Base-by-base conservation (phyloP, 495 filamentous ascomycete genomes). In the Lasiosphaeris hirsuta region DNA sequence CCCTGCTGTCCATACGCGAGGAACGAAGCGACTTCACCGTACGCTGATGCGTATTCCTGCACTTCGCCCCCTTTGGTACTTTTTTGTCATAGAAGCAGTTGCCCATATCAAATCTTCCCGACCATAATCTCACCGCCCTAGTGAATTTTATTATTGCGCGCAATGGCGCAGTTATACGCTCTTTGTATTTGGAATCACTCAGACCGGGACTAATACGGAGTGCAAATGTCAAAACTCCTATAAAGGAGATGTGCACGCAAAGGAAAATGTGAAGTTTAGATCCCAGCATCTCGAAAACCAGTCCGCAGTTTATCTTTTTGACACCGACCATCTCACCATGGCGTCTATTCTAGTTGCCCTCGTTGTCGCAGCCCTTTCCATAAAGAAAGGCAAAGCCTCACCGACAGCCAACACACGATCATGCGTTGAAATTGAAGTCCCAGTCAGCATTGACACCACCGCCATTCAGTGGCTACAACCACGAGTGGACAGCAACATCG, bases 401-500 rank as follows among this genome's bases (percentile, higher is more conserved):
- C 53, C 41, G 4, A 47, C 41, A 37, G 6, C 23, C 53, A 39
- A 14, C 43, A 2, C 40, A 10, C 53, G 40, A 19, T 10, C 53
- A 10, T 56, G 53, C 42, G 53, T 56, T 7, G 14, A 56, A 13
- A 13, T 56, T n/a, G 53, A 56, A 7, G 30, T 56, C 23, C 53
- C 53, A 10, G 40, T 56, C 53, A 47, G 42, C 14, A 33, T 56
- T 33, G 42, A 56, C 43, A 47, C 23, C 23, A 47, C 42, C 5
- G 42, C 42, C 43, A 47, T 36, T 23, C 47, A 56, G 14, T 56
- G 53, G 53, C 53, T 56, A 6, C 53, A 56, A 14, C 53, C 53
- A 6, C 52, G 58, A 23, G 53, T 66, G 33, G 56, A 60, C 18
- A 66, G 17, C 54, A 72, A 67, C 50, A 57, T 67, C 30, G 70